Base-by-base conservation (phyloP, 306 rosid genomes). In the Castanospermum australe region DNA sequence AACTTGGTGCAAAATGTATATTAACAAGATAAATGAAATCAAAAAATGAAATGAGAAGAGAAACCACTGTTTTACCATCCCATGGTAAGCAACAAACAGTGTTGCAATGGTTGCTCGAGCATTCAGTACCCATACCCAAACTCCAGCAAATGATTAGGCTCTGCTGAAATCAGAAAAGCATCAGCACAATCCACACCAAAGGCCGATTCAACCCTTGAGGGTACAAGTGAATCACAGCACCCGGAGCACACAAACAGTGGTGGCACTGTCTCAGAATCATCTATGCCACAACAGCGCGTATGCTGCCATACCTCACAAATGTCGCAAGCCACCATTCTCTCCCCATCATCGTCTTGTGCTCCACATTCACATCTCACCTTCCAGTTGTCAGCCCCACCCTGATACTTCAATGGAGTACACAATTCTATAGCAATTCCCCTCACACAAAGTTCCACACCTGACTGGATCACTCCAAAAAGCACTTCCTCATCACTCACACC, bases 291-390 rank as follows among this genome's bases (percentile, higher is more conserved):
- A 62, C 97, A 92, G 15, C 93, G 82, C 14, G 93, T 92, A 80
- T 92, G 95, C 83, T 90, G 93, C 98, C 98, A 94, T 24, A 90
- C 92, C 76, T 90, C 94, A 48, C 98, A 94, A 50, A 92, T 88
- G 65, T 92, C 97, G 35, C 98, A 94, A 7, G 93, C 87, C 68
- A 94, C 94, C 97, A 94, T 94, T 65, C 97, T 87, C 82, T 94
- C 97, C 3, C 98, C 98, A 51, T 92, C 97, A 66, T 94, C 98
- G 59, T 90, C 97, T 13, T 79, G 80, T 4, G 98, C 97, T 7
- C 98, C 98, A 65, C 98, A 94, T 25, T 81, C 93, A 67, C 98
- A 92, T 28, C 82, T 81, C 82, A 92, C 98, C 83, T 79, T 85
- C 97, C 97, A 90, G 8, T 83, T 88, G 32, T 92, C 93, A 0